A percentile compares a stretch with the other conserved stretches of the same genome.
Evolutionary conservation across 345 rosid genomes (phyloP).

Genomic region (Camelina sativa): DNA sequence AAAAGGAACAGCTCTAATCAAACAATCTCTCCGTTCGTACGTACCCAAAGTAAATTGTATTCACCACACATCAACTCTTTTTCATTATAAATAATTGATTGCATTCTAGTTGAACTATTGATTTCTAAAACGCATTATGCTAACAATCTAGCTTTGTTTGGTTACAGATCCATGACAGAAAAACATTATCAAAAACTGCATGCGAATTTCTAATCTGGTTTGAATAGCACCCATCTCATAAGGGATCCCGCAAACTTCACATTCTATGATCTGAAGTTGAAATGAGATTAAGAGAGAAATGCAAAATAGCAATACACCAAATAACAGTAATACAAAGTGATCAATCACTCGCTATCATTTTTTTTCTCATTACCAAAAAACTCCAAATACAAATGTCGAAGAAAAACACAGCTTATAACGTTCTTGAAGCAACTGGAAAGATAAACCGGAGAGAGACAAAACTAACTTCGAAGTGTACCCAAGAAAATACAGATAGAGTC

Average conservation of each 20-base stretch:
- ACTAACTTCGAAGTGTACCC: constrained; percentile 34
- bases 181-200: neutral
- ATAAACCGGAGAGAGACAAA: constrained; percentile 33
- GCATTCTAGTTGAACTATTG: neutral
- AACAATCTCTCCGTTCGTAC: neutral
- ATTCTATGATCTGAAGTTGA: neutral
- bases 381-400: constrained; percentile 34
- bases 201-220: neutral
- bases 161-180: neutral
- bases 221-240: neutral
- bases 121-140: neutral
- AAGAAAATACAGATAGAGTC: constrained; percentile 13
- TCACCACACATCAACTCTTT: neutral
- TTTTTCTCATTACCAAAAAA: constrained; percentile 14
- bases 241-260: neutral
- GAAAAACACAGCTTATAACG: constrained; percentile 26
- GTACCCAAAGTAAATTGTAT: neutral
- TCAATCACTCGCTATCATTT: neutral
- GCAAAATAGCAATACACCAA: neutral
- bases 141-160: neutral
- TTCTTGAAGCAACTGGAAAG: constrained; percentile 29
- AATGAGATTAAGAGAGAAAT: neutral
- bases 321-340: neutral
- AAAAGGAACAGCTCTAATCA: neutral
- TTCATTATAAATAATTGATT: neutral